Conservation (phyloP, 805 yeast genomes). For the Candida nonsorbophila region DNA sequence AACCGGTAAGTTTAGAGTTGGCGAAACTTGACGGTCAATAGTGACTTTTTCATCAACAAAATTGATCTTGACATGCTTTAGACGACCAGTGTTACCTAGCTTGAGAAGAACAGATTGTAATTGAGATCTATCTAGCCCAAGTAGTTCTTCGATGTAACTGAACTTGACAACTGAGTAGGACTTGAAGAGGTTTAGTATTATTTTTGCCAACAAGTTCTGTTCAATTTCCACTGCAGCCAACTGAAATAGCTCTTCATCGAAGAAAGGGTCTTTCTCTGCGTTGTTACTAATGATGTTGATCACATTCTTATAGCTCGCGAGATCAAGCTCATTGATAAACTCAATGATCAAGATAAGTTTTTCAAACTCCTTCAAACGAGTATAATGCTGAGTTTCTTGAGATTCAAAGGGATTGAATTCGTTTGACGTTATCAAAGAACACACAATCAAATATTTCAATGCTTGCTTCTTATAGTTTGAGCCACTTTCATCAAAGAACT, state of each 20-base stretch:
- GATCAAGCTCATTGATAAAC: constrained; percentile 24
- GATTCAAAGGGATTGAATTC: constrained; percentile 70
- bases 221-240: constrained; percentile 20
- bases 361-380: constrained; percentile 21
- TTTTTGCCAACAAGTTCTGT: constrained; percentile 25
- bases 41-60: constrained; percentile 14
- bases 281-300: neutral
- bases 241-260: constrained; percentile 23
- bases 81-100: constrained; percentile 24
- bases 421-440: constrained; percentile 57
- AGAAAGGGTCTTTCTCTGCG: constrained; percentile 20
- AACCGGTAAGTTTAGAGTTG: constrained; percentile 10
- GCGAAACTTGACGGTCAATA: constrained; percentile 1
- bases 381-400: constrained; percentile 59
- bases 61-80: constrained; percentile 22
- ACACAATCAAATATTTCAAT: constrained; percentile 56
- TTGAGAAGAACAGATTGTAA: constrained; percentile 23
- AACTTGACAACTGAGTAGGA: constrained; percentile 26
- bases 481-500: constrained; percentile 41
- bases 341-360: constrained; percentile 22
- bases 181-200: constrained; percentile 20
- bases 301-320: constrained; percentile 12
- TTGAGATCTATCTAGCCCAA: constrained; percentile 15
- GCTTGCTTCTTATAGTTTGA: constrained; percentile 46
- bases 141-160: constrained; percentile 16